These are phyloP conservation scores for Bipolaris oryzae DNA, from an alignment of 2,329 filamentous ascomycete species.

Conservation along the genomic window DNA sequence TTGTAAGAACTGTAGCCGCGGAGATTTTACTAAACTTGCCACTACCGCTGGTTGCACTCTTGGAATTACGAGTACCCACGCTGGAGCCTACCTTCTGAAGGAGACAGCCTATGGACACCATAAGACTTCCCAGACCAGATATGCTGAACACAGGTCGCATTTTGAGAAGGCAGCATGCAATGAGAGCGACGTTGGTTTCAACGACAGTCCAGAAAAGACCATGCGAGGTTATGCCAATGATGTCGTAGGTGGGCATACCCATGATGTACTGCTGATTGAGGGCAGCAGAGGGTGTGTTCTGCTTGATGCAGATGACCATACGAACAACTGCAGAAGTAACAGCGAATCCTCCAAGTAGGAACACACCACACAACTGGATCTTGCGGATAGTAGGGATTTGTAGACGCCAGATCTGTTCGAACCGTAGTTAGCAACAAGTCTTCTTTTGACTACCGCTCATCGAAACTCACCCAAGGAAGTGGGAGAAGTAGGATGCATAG, in stretches of 20 bases:
- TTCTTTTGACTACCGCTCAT: background rate
- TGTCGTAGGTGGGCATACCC: conserved; percentile 15
- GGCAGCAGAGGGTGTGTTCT: conserved; percentile 11
- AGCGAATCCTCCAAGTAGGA: conserved; percentile 12
- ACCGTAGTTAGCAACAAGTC: background rate
- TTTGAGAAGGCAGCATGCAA: conserved; percentile 10
- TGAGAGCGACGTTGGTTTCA: conserved; percentile 10
- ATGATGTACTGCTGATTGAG: conserved; percentile 7
- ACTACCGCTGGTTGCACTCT: background rate
- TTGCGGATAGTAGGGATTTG: conserved; percentile 11
- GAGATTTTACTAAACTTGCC: conserved; percentile 13
- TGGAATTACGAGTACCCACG: conserved; percentile 6
- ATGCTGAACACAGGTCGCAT: conserved; percentile 5
- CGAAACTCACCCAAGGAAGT: conserved; percentile 9
- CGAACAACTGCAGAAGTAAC: conserved; percentile 9
- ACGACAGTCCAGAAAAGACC: conserved; percentile 14
- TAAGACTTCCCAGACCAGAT: conserved; percentile 2
- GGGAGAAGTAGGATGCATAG: conserved; percentile 11
- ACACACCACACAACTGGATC: conserved; percentile 10
- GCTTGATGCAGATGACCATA: conserved; percentile 16
- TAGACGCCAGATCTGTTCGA: conserved; percentile 10
- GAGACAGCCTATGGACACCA: conserved; percentile 9
- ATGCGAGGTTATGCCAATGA: conserved; percentile 13
- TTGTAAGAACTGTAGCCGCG: conserved; percentile 1
- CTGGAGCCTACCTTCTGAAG: conserved; percentile 10